These are phyloP conservation scores for Orobanche coerulescens DNA, from an alignment of 257 asterid species.

Conservation along the genomic window DNA sequence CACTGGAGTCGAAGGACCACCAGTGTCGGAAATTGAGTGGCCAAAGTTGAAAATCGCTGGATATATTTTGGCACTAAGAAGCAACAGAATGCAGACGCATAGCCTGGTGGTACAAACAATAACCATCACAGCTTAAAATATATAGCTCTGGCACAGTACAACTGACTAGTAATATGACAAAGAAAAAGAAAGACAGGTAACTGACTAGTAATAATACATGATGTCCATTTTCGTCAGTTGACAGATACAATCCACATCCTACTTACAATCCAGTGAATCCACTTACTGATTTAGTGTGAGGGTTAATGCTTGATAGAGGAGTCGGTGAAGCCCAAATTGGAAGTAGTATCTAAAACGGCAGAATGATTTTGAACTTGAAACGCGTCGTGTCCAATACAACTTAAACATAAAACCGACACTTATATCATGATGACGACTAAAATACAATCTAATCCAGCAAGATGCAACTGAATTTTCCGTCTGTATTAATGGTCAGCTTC, in stretches of 20 bases:
- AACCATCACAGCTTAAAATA: not conserved
- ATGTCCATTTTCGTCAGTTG: not conserved
- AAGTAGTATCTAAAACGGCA: not conserved
- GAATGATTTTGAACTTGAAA: not conserved
- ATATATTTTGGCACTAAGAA: conserved; percentile 26
- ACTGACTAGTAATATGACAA: conserved; percentile 1
- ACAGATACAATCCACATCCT: no score
- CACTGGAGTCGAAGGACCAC: conserved; percentile 30
- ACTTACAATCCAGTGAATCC: not conserved
- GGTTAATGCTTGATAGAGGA: not conserved
- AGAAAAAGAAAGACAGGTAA: not conserved
- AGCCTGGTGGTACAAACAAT: not conserved
- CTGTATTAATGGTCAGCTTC: conserved; percentile 40
- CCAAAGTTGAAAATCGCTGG: conserved; percentile 44
- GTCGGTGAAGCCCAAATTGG: not conserved
- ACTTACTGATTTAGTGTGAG: conserved; percentile 6
- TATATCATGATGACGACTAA: not conserved
- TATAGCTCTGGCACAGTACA: not conserved
- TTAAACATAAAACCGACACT: not conserved
- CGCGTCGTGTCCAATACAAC: not conserved
- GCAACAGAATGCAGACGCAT: conserved; percentile 13
- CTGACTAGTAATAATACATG: conserved; percentile 15
- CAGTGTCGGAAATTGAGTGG: conserved; percentile 49
- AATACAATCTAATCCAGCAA: conserved; percentile 30
- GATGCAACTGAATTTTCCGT: conserved; percentile 52